phyloP scores from a whole-genome alignment of 495 filamentous ascomycete species.

The Aspergillus biplanus region DNA sequence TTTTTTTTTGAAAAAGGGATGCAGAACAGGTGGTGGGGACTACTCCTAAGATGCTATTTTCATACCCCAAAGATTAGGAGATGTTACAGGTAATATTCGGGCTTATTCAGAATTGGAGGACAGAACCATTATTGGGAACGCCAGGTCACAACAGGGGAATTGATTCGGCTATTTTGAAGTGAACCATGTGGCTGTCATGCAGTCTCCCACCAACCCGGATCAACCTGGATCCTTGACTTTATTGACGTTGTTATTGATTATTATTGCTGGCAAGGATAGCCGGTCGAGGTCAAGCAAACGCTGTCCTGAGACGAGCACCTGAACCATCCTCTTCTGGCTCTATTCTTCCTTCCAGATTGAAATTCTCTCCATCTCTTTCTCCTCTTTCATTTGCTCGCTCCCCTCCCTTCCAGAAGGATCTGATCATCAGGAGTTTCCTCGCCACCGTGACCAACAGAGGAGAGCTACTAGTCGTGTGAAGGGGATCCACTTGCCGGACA shows the following conservation, averaged over 20 bases:
- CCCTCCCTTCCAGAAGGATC: not conserved
- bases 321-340: not conserved
- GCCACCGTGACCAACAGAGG: not conserved
- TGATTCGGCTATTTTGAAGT: not conserved
- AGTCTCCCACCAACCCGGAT: not conserved
- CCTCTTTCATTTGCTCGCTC: not conserved
- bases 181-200: slow-evolving; percentile 3
- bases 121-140: not conserved
- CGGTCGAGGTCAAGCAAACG: too few species aligned
- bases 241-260: too few species aligned
- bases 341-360: not conserved
- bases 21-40: too few species aligned
- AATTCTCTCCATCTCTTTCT: not conserved
- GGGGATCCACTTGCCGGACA: not conserved
- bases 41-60: too few species aligned
- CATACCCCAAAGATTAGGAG: not conserved
- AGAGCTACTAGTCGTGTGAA: not conserved
- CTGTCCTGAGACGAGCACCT: not conserved
- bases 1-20: too few species aligned
- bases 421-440: not conserved
- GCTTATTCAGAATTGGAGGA: too few species aligned
- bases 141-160: not conserved
- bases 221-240: too few species aligned
- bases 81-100: not conserved
- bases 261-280: too few species aligned